Conservation (phyloP, 1,284 basidiomycete species). For the Mycena sp. region DNA sequence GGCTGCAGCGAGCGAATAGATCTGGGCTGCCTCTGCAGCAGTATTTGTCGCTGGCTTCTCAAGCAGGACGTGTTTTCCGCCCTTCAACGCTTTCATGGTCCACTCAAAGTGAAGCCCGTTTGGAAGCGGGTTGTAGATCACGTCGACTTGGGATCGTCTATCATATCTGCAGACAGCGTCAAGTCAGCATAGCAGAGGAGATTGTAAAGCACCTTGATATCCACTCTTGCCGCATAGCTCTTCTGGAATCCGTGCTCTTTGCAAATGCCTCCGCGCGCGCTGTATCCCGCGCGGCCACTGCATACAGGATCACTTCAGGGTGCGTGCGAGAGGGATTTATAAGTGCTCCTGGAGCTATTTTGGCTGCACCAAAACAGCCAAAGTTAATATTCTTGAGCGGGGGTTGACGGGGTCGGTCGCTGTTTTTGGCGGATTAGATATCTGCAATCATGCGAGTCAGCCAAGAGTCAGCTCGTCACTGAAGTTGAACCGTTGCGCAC, state of each 20-base stretch:
- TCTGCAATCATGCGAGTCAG: not conserved
- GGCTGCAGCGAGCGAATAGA: conserved; percentile 52
- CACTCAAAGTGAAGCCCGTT: conserved; percentile 54
- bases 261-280: conserved; percentile 14
- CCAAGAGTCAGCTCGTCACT: too few relatives aligned
- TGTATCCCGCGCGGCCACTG: conserved; percentile 36
- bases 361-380: conserved; percentile 71
- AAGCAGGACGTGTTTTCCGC: conserved; percentile 72
- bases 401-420: not conserved
- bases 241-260: conserved; percentile 39
- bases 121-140: conserved; percentile 50
- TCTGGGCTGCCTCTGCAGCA: conserved; percentile 54
- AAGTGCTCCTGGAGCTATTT: conserved; percentile 67
- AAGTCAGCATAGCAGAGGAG: not conserved
- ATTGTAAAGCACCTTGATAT: conserved; percentile 61
- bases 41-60: conserved; percentile 70
- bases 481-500: not conserved
- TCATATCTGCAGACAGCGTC: conserved; percentile 19
- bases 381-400: conserved; percentile 53
- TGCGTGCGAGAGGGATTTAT: conserved; percentile 65
- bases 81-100: conserved; percentile 67
- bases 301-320: conserved; percentile 64
- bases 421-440: conserved; percentile 4
- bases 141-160: conserved; percentile 26
- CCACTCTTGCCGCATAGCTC: conserved; percentile 54